These are phyloP conservation scores for Abelmoschus esculentus DNA, from an alignment of 345 rosid genomes.

Conservation along the genomic window DNA sequence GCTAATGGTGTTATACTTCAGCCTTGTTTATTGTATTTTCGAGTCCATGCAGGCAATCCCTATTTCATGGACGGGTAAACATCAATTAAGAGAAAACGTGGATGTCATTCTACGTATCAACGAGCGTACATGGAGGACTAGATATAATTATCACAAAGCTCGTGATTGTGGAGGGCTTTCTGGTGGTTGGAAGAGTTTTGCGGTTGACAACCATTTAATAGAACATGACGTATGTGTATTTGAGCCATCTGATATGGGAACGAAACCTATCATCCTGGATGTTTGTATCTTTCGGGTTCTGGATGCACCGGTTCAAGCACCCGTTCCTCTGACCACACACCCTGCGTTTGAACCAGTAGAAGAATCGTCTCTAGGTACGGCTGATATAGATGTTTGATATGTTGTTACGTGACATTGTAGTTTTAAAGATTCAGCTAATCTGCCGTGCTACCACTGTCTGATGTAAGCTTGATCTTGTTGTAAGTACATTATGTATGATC, in stretches of 20 bases:
- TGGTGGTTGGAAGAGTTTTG: slow-evolving; percentile 47
- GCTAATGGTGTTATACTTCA: neutral
- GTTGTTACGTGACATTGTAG: neutral
- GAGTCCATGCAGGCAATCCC: slow-evolving; percentile 31
- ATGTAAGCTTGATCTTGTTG: no score
- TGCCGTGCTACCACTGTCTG: no score
- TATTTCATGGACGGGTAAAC: slow-evolving; percentile 21
- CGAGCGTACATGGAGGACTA: slow-evolving; percentile 29
- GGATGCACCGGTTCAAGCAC: slow-evolving; percentile 7
- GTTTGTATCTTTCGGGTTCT: slow-evolving; percentile 31
- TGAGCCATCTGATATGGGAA: slow-evolving; percentile 13
- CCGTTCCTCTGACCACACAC: slow-evolving; percentile 13
- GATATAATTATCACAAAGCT: slow-evolving; percentile 11
- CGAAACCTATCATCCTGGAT: slow-evolving; percentile 25
- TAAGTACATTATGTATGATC: no score
- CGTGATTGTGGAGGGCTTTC: slow-evolving; percentile 33
- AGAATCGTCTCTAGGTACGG: neutral
- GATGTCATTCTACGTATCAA: slow-evolving; percentile 27
- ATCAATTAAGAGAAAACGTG: slow-evolving; percentile 25
- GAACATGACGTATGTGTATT: slow-evolving; percentile 49
- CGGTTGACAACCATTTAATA: slow-evolving; percentile 33
- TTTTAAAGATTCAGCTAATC: neutral
- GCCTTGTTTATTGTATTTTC: neutral
- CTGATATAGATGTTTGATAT: neutral
- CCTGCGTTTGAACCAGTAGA: neutral